Percentiles rank a stretch among this genome's conserved stretches.
Evolutionary conservation across 1,139 yeast genomes (phyloP).

Genomic region (Taphrina betulina): DNA sequence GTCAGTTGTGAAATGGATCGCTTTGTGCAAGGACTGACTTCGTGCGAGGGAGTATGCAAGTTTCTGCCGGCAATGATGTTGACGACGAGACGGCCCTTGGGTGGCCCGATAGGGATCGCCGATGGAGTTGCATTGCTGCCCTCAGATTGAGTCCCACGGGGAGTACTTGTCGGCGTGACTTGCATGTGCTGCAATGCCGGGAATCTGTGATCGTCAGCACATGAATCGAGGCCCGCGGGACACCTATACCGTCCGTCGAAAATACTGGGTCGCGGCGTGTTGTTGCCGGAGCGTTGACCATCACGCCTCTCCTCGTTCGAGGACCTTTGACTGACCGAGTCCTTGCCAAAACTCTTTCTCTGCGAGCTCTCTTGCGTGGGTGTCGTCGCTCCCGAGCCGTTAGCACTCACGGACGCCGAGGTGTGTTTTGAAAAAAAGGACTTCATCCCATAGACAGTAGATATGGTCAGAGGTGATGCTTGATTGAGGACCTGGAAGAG

Average conservation of each 20-base stretch:
- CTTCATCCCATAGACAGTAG: conserved; percentile 17
- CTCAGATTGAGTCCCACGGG: conserved; percentile 26
- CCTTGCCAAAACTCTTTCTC: conserved; percentile 6
- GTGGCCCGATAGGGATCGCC: conserved; percentile 38
- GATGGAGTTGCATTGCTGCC: conserved; percentile 22
- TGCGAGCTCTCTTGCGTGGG: conserved; percentile 9
- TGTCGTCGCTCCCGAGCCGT: conserved; percentile 15
- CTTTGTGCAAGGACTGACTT: conserved; percentile 56
- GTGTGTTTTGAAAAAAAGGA: conserved; percentile 20
- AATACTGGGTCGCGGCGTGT: conserved; percentile 27
- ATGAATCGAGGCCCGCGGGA: not conserved
- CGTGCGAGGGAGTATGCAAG: conserved; percentile 54
- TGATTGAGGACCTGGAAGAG: too few relatives aligned
- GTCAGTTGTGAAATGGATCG: not conserved
- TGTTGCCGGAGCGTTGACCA: not conserved
- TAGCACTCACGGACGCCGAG: not conserved
- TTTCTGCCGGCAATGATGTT: conserved; percentile 76
- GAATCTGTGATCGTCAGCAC: conserved; percentile 1
- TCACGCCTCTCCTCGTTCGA: conserved; percentile 29
- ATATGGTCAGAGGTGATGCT: too few relatives aligned
- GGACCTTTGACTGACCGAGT: conserved; percentile 6
- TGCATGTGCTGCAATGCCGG: conserved; percentile 30
- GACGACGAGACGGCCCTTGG: conserved; percentile 70
- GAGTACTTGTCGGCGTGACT: conserved; percentile 28
- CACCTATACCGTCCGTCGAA: conserved; percentile 27